Percentiles rank a stretch among this genome's conserved stretches.
Evolutionary conservation across 129 eudicot genomes (phyloP).

Genomic region (Saussurea involucrata): DNA sequence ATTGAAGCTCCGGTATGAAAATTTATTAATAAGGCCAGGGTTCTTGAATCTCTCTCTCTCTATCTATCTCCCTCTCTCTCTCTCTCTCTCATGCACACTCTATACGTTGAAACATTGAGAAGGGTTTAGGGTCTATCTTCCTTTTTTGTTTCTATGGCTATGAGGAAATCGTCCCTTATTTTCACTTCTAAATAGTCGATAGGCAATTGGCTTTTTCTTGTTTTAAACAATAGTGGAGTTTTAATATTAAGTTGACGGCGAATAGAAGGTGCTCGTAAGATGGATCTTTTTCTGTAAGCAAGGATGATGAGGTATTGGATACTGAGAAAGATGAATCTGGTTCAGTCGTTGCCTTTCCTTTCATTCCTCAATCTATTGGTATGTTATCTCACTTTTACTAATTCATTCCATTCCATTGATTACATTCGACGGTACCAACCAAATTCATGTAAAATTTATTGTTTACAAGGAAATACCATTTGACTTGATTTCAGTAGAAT

Average conservation of each 20-base stretch:
- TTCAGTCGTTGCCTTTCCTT: constrained; percentile 64
- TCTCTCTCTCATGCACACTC: constrained; percentile 11
- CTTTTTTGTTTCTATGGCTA: neutral
- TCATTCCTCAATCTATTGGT: constrained; percentile 60
- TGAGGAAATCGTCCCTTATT: constrained; percentile 35
- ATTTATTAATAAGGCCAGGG: too few species aligned
- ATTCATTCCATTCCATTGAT: neutral
- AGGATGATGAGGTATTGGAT: constrained; percentile 54
- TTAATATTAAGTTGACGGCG: constrained; percentile 21
- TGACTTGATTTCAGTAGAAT: neutral
- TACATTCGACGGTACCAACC: neutral
- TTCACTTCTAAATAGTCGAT: constrained; percentile 11
- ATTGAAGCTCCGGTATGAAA: too few species aligned
- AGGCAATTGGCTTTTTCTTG: constrained; percentile 38
- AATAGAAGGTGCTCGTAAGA: constrained; percentile 31
- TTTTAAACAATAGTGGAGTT: constrained; percentile 13
- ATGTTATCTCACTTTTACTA: neutral
- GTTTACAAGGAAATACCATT: neutral
- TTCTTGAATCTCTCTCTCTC: too few species aligned
- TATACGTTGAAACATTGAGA: constrained; percentile 39
- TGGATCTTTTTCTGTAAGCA: constrained; percentile 37
- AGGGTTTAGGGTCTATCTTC: constrained; percentile 16
- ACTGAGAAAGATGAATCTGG: constrained; percentile 64
- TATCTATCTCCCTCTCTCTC: neutral
- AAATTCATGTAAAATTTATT: neutral